Evolutionary conservation across 2,329 filamentous ascomycete genomes (phyloP).

Genomic region (Knufia fluminis): DNA sequence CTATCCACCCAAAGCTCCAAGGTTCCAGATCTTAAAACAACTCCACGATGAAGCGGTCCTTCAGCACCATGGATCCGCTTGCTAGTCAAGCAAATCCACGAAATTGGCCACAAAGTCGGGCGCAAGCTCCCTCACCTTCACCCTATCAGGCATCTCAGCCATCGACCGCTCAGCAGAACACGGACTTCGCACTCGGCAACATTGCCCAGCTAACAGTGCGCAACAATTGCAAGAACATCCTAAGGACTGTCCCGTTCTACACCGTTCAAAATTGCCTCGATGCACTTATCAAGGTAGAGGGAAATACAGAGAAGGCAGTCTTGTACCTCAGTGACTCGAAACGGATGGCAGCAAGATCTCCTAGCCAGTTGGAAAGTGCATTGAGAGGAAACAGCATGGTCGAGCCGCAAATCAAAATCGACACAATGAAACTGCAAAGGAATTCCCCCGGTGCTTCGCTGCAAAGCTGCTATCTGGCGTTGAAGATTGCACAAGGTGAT

Average conservation of each 20-base stretch:
- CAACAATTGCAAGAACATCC: not conserved
- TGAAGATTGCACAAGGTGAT: not conserved
- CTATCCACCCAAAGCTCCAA: too few relatives aligned
- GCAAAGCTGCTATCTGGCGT: not conserved
- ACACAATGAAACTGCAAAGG: not conserved
- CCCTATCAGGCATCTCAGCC: not conserved
- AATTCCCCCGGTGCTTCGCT: not conserved
- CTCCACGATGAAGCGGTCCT: not conserved
- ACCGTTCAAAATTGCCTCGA: not conserved
- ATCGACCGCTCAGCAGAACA: not conserved
- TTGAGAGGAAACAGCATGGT: not conserved
- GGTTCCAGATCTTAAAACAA: not conserved
- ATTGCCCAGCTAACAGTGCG: not conserved
- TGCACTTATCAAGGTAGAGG: not conserved
- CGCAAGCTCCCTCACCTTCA: not conserved
- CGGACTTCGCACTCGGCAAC: not conserved
- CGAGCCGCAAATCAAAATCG: not conserved
- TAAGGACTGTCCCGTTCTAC: not conserved
- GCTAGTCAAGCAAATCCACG: not conserved
- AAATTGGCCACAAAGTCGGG: not conserved
- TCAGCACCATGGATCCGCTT: not conserved
- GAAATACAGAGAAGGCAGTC: not conserved
- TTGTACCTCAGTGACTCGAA: not conserved
- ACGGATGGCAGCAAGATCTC: not conserved
- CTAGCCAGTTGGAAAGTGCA: not conserved